phyloP scores from a whole-genome alignment of 2,329 filamentous ascomycete species.

The Harringtonia aguacate region DNA sequence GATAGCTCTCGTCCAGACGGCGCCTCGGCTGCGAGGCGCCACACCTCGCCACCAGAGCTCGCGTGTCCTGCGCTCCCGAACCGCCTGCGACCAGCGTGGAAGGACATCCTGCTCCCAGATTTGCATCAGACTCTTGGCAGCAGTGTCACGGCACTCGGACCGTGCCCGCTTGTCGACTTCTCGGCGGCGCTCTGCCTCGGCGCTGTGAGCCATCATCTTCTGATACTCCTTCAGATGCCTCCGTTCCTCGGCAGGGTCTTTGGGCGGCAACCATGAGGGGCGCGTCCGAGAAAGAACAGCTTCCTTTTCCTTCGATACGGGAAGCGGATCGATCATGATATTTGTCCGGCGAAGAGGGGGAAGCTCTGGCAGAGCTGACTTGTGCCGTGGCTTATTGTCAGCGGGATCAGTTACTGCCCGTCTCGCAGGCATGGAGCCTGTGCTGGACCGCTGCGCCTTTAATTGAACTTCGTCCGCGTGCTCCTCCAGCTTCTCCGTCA shows the following conservation, averaged over 20 bases:
- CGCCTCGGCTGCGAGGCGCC: constrained; percentile 56
- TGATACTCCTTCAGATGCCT: constrained; percentile 80
- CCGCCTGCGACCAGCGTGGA: constrained; percentile 63
- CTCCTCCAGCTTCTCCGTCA: constrained; percentile 74
- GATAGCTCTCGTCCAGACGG: constrained; percentile 60
- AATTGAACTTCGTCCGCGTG: constrained; percentile 55
- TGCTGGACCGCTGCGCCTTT: constrained; percentile 25
- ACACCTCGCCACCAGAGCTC: constrained; percentile 79
- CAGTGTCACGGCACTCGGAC: constrained; percentile 42
- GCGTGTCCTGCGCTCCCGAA: constrained; percentile 56
- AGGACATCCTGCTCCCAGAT: constrained; percentile 71
- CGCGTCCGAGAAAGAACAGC: constrained; percentile 70
- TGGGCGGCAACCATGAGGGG: constrained; percentile 76
- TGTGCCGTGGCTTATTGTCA: constrained; percentile 43
- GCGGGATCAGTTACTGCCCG: constrained; percentile 18
- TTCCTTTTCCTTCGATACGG: constrained; percentile 78
- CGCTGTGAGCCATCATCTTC: constrained; percentile 62
- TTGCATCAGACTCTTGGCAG: constrained; percentile 41
- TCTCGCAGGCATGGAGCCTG: constrained; percentile 25
- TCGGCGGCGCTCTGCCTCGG: constrained; percentile 48
- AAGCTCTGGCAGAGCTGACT: constrained; percentile 57
- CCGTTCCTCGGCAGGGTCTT: constrained; percentile 82
- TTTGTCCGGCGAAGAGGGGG: constrained; percentile 63
- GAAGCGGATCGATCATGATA: constrained; percentile 75
- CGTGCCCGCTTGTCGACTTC: constrained; percentile 41